Conservation (phyloP, 495 filamentous ascomycete genomes). For the Podospora didyma region DNA sequence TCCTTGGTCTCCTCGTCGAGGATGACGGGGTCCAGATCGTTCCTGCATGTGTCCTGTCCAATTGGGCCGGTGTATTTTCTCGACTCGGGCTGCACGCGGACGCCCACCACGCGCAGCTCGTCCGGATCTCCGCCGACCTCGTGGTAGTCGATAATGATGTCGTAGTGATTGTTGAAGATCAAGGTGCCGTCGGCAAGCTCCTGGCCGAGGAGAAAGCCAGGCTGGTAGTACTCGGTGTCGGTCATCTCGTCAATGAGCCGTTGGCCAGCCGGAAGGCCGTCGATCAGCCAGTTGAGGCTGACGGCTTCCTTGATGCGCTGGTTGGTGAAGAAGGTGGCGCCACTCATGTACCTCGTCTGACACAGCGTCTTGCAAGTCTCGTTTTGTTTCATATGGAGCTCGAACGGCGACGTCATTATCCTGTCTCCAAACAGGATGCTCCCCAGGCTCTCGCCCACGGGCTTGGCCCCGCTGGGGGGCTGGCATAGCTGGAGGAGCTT, state of each 20-base stretch:
- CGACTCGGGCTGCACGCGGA: constrained; percentile 78
- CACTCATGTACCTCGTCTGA: constrained; percentile 59
- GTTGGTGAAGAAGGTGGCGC: constrained; percentile 74
- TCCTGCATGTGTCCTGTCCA: constrained; percentile 59
- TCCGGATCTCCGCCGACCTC: constrained; percentile 53
- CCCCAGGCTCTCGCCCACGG: constrained; percentile 82
- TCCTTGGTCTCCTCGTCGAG: constrained; percentile 54
- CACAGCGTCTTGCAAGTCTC: constrained; percentile 83
- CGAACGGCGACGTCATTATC: constrained; percentile 86
- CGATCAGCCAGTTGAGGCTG: constrained; percentile 91
- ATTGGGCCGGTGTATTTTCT: constrained; percentile 54
- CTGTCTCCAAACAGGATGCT: constrained; percentile 97
- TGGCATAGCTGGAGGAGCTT: constrained; percentile 79
- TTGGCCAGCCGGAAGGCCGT: constrained; percentile 88
- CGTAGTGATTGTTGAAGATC: constrained; percentile 85
- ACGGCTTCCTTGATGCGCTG: constrained; percentile 73
- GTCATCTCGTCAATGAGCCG: constrained; percentile 68
- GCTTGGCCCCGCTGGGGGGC: constrained; percentile 67
- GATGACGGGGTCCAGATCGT: constrained; percentile 44
- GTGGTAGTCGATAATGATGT: constrained; percentile 93
- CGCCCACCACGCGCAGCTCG: constrained; percentile 83
- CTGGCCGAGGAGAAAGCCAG: constrained; percentile 73
- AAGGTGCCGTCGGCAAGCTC: constrained; percentile 42
- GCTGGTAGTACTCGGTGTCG: constrained; percentile 75
- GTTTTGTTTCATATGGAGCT: constrained; percentile 78